phyloP scores from a whole-genome alignment of 768 basidiomycete species.

The Nevesoporus exiguus region DNA sequence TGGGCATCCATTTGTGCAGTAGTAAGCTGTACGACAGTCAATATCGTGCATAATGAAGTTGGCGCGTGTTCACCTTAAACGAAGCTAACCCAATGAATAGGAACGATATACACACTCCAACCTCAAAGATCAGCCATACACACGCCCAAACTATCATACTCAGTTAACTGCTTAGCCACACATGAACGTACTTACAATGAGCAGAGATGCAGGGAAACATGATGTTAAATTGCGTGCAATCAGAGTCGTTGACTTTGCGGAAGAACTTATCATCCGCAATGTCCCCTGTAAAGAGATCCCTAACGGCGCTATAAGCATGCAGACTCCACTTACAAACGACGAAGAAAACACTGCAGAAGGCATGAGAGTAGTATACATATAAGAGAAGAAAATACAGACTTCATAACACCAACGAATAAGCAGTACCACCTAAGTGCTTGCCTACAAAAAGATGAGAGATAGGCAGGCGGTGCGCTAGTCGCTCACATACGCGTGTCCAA shows the following conservation, averaged over 20 bases:
- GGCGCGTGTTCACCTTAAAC: constrained; percentile 61
- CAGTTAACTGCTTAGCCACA: not conserved
- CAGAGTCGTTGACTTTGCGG: constrained; percentile 90
- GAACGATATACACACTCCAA: constrained; percentile 72
- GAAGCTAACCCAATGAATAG: constrained; percentile 75
- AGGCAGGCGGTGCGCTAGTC: not conserved
- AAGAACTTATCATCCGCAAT: constrained; percentile 93
- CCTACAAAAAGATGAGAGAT: constrained; percentile 35
- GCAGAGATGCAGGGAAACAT: constrained; percentile 67
- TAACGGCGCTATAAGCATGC: not conserved
- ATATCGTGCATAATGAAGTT: not conserved
- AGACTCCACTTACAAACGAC: constrained; percentile 65
- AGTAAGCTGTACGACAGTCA: constrained; percentile 32
- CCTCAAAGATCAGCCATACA: constrained; percentile 80
- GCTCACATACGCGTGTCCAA: constrained; percentile 76
- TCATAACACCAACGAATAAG: constrained; percentile 80
- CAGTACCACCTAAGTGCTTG: constrained; percentile 83
- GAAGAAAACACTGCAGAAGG: constrained; percentile 62
- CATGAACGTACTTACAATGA: constrained; percentile 51
- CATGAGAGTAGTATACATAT: constrained; percentile 4
- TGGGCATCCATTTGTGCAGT: constrained; percentile 48
- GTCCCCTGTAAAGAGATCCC: constrained; percentile 59
- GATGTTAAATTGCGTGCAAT: constrained; percentile 84
- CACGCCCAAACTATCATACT: constrained; percentile 69
- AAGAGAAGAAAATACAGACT: constrained; percentile 45